Percentiles rank a stretch among this genome's conserved stretches.
Evolutionary conservation across 163 green algal genomes (phyloP).

Genomic region (Chlorella variabilis): DNA sequence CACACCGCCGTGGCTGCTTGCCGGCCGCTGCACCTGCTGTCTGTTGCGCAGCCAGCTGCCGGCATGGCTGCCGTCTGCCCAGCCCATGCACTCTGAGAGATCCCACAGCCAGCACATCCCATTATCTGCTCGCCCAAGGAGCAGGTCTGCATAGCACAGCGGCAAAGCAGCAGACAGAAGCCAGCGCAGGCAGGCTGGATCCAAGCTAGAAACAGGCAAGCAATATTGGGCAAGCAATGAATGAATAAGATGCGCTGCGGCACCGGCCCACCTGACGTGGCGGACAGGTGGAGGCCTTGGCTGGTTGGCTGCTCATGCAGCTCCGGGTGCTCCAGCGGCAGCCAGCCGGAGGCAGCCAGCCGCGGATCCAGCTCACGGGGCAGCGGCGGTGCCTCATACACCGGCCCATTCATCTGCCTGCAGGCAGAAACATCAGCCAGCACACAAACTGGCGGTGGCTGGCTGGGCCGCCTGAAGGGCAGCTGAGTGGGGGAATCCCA

Average conservation of each 20-base stretch:
- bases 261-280: not conserved
- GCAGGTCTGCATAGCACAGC: constrained; percentile 33
- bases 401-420: constrained; percentile 53
- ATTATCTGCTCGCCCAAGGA: constrained; percentile 57
- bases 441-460: not conserved
- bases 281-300: constrained; percentile 29
- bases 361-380: not conserved
- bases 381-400: constrained; percentile 48
- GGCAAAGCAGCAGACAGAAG: not conserved
- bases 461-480: not conserved
- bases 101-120: constrained; percentile 56
- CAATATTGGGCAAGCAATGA: too few species aligned
- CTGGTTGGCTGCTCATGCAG: not conserved
- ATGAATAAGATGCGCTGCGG: too few species aligned
- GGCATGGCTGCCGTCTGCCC: constrained; percentile 32
- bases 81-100: constrained; percentile 41
- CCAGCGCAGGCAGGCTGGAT: not conserved
- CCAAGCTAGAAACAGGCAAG: not conserved
- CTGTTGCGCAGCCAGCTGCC: constrained; percentile 10
- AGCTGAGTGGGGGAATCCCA: too few species aligned
- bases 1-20: not conserved
- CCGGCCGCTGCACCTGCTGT: not conserved
- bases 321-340: not conserved
- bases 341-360: not conserved
- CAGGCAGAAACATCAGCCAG: not conserved